Base-by-base conservation (phyloP, 2,329 filamentous ascomycete species). In the Coniochaeta sp. region DNA sequence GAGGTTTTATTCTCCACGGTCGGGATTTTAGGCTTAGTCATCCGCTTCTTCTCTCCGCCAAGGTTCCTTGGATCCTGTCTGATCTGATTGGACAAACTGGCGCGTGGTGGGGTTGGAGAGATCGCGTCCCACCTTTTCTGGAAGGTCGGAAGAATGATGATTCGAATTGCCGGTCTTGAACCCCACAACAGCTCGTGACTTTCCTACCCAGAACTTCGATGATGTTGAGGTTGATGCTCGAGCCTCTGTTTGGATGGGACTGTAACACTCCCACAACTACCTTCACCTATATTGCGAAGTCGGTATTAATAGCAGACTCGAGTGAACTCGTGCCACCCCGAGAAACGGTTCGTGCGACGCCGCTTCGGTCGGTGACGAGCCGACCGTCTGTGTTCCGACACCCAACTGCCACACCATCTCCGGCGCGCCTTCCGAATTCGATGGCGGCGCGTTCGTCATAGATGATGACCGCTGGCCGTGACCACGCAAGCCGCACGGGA, bases 391-490 rank as follows among this genome's bases (percentile, higher is more conserved):
- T 16, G n/a, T 32, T 9, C 9, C 30, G n/a, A n/a, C n/a, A n/a
- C n/a, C n/a, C n/a, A n/a, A 31, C 45, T 28, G n/a, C 14, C 45
- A 48, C 42, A 48, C 26, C 45, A 28, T 48, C n/a, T n/a, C 53
- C 57, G 57, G 54, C 55, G 57, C 50, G 59, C 56, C 58, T 60
- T 59, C 59, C 59, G 55, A 50, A 60, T 61, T 61, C 49, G 56
- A 61, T 53, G 53, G 40, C 45, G 32, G 27, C 49, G n/a, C 32
- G 49, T 51, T 32, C 20, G 49, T 31, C 28, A 45, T 35, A 50
- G 52, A 49, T 54, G 52, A 49, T 54, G 52, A 52, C 45, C 28
- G 28, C n/a, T 20, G 22, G 45, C 45, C 38, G 38, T 42, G 38
- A 42, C 18, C 45, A 48, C 10, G 26, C 14, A 18, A 13, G 45